Base-by-base conservation (phyloP, 306 rosid genomes). In the Prunus dulcis region DNA sequence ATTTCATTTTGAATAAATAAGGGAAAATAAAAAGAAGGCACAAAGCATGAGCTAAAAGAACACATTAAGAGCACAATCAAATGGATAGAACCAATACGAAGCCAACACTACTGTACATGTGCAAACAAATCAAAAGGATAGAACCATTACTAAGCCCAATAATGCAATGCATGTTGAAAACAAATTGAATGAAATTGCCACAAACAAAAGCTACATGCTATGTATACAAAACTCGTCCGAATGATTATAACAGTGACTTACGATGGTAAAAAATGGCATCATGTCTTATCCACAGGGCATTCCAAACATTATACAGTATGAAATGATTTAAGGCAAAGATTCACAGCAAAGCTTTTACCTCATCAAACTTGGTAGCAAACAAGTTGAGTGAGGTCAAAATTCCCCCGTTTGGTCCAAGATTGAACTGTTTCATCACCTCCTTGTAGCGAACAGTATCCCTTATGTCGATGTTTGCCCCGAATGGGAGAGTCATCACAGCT, bases 401-500 rank as follows among this genome's bases (percentile, higher is more conserved):
- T 68, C 97, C 99, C 8, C 97, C 97, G 83, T 95, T 95, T 4
- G 99, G 99, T 18, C 99, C 99, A 25, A 95, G 99, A 83, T 95
- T 95, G 80, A 82, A 92, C 76, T 95, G 97, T 77, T 91, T 95
- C 97, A 95, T 95, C 79, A 95, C 97, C 82, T 90, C 97, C 86
- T 91, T 95, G 82, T 95, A 92, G 68, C 86, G 87, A 43, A 95
- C 99, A 41, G 97, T 92, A 72, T 95, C 99, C 84, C 99, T 87
- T 58, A 95, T 89, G 72, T 95, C 99, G 15, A 95, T 92, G 73
- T 92, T 92, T 46, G 93, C 88, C 34, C 84, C 93, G 25, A 30
- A 95, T 1, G 99, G 97, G 20, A 95, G 89, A 3, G 96, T 92
- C 91, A 88, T 64, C 74, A 95, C 96, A n/a, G 97, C 93, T 1